Conservation (phyloP, 2,329 filamentous ascomycete genomes). For the Pseudopithomyces chartarum region DNA sequence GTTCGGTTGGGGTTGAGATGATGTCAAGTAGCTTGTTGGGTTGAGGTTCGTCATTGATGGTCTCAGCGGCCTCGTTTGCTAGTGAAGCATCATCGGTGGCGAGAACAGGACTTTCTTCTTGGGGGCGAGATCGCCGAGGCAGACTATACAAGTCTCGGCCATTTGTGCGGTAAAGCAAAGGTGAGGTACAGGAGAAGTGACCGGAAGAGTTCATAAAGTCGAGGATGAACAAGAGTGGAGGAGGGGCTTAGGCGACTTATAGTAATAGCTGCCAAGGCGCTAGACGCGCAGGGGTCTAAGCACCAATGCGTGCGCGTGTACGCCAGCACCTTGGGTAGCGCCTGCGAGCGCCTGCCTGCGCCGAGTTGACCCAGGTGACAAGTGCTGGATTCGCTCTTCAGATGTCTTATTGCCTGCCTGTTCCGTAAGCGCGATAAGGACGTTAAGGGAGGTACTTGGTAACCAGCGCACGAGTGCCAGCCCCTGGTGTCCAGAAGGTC, state of each 20-base stretch:
- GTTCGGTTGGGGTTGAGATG: slow-evolving; percentile 12
- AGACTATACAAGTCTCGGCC: slow-evolving; percentile 74
- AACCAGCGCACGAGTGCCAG: slow-evolving; percentile 13
- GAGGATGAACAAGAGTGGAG: slow-evolving; percentile 22
- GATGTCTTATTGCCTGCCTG: neutral
- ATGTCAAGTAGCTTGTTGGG: slow-evolving; percentile 15
- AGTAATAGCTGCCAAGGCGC: slow-evolving; percentile 24
- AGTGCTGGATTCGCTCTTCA: neutral
- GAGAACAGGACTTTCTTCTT: slow-evolving; percentile 50
- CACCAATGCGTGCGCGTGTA: neutral
- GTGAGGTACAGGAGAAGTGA: slow-evolving; percentile 24
- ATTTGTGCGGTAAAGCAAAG: slow-evolving; percentile 46
- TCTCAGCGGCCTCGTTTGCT: slow-evolving; percentile 25
- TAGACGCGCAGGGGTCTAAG: slow-evolving; percentile 12
- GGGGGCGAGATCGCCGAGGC: slow-evolving; percentile 70
- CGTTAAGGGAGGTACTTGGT: slow-evolving; percentile 8
- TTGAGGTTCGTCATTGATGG: slow-evolving; percentile 28
- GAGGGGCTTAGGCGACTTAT: slow-evolving; percentile 29
- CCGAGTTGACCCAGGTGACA: neutral
- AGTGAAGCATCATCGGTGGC: slow-evolving; percentile 29
- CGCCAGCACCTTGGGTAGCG: slow-evolving; percentile 1
- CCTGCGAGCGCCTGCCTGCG: neutral
- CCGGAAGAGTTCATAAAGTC: slow-evolving; percentile 42
- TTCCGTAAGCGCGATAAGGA: neutral
- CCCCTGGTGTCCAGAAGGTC: slow-evolving; percentile 4